Evolutionary conservation across 306 rosid genomes (phyloP), one percentile per base, ranked within the genome.

Genomic region (Amphicarpaea edgeworthii): DNA sequence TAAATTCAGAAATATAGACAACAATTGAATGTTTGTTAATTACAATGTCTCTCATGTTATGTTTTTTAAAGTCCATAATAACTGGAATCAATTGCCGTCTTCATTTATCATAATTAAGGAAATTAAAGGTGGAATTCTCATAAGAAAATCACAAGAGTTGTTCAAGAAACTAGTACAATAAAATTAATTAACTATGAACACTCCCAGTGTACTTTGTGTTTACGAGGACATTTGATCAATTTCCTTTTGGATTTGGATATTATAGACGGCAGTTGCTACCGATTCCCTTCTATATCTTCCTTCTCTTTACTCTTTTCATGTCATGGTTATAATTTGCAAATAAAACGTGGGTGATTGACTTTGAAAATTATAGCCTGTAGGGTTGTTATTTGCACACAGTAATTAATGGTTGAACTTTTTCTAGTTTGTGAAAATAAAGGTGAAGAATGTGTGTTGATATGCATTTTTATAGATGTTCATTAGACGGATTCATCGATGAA

Each of bases 81-180:
- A 45, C 10, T 19, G 70, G 82, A 78, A 68, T 78, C 82, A 78
- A 58, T 78, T 78, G 76, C 82, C 82, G 82, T 57, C 59, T 68
- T 4, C 61, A 57, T n/a, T 5, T 40, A 77, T 30, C 60, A 17
- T 24, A 38, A 26, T 34, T 23, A 51, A 23, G 45, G n/a, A n/a
- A n/a, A n/a, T n/a, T 30, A 65, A 64, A 38, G 54, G 30, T 11
- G 40, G 66, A 26, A 38, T 37, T 23, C 15, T 26, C 53, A 0
- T 62, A 5, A 51, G 6, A 54, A 71, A 20, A 70, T 62, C 6
- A 75, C 28, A 47, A 55, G n/a, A 55, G 4, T 11, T 55, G 62
- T 55, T 5, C n/a, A 26, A 57, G 26, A 38, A 23, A 11, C 23
- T 11, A 10, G 30, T 1, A 60, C 3, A 30, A 50, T 41, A 41